Evolutionary conservation across 768 basidiomycete genomes (phyloP).

Genomic region (Pulveroboletus sp.): DNA sequence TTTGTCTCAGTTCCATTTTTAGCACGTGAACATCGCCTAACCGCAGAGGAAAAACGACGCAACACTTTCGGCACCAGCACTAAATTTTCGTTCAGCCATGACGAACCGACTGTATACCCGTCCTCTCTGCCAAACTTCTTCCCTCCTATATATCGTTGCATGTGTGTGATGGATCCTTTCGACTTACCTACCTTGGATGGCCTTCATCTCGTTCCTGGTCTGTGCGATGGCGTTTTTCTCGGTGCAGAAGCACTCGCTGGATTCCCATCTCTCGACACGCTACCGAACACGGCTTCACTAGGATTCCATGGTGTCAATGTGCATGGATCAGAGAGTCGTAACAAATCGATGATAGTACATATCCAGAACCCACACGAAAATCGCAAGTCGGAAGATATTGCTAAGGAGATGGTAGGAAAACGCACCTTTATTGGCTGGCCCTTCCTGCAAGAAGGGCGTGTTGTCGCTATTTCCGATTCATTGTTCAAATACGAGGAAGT

Average conservation of each 20-base stretch:
- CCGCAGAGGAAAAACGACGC: conserved; percentile 67
- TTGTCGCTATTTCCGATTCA: conserved; percentile 83
- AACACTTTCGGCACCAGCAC: conserved; percentile 82
- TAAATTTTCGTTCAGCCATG: conserved; percentile 68
- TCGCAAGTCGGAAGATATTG: conserved; percentile 69
- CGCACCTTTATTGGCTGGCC: conserved; percentile 89
- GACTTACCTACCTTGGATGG: conserved; percentile 85
- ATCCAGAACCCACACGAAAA: conserved; percentile 74
- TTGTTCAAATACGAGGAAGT: conserved; percentile 84
- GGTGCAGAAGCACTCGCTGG: conserved; percentile 88
- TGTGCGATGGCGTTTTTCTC: conserved; percentile 85
- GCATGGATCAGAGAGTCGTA: conserved; percentile 85
- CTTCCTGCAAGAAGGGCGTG: conserved; percentile 88
- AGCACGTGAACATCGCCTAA: conserved; percentile 81
- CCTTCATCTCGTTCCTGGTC: conserved; percentile 80
- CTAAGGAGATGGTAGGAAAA: conserved; percentile 69
- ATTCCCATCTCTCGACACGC: conserved; percentile 92
- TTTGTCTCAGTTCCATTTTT: background rate
- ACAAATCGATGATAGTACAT: conserved; percentile 91
- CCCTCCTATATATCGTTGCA: conserved; percentile 79
- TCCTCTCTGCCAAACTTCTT: conserved; percentile 95
- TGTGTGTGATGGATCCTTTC: conserved; percentile 78
- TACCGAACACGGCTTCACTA: conserved; percentile 73
- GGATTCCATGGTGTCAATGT: conserved; percentile 91
- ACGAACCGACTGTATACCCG: conserved; percentile 68